Conservation (phyloP, 371 early-diverging fungal genomes). For the Apophysomyces sp. region DNA sequence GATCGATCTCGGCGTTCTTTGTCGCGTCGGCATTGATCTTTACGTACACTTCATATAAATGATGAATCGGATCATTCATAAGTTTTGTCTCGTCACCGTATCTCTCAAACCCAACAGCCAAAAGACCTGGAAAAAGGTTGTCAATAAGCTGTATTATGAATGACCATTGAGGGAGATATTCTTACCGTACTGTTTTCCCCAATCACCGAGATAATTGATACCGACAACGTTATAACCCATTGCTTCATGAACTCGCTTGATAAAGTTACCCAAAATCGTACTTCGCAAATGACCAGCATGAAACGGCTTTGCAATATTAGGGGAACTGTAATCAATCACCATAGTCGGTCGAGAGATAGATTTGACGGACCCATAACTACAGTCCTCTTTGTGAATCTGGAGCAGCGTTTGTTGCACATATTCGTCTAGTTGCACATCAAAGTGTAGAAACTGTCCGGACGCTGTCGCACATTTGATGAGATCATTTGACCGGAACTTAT, state of each 20-base stretch:
- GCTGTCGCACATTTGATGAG: slow-evolving; percentile 41
- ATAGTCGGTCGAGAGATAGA: slow-evolving; percentile 33
- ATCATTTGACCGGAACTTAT: slow-evolving; percentile 3
- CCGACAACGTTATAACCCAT: slow-evolving; percentile 84
- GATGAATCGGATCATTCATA: slow-evolving; percentile 84
- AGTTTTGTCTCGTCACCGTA: slow-evolving; percentile 83
- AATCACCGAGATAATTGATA: slow-evolving; percentile 99
- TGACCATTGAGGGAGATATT: neutral
- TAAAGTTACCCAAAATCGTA: slow-evolving; percentile 97
- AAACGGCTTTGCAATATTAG: slow-evolving; percentile 99
- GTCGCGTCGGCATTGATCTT: slow-evolving; percentile 72
- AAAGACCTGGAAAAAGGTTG: too few relatives aligned
- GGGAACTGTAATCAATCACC: slow-evolving; percentile 93
- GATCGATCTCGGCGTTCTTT: slow-evolving; percentile 57
- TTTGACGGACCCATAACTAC: slow-evolving; percentile 30
- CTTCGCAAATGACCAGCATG: slow-evolving; percentile 98
- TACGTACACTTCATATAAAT: slow-evolving; percentile 95
- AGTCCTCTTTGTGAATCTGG: slow-evolving; percentile 29
- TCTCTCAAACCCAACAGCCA: slow-evolving; percentile 90
- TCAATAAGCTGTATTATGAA: neutral
- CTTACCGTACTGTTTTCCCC: slow-evolving; percentile 98
- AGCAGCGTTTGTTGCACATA: slow-evolving; percentile 49
- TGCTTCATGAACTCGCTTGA: slow-evolving; percentile 77
- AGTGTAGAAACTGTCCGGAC: slow-evolving; percentile 68
- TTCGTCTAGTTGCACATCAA: slow-evolving; percentile 54